A percentile compares a stretch with the other conserved stretches of the same genome.
Conservation (phyloP, 805 yeast genomes). For the Saturnispora hagleri region DNA sequence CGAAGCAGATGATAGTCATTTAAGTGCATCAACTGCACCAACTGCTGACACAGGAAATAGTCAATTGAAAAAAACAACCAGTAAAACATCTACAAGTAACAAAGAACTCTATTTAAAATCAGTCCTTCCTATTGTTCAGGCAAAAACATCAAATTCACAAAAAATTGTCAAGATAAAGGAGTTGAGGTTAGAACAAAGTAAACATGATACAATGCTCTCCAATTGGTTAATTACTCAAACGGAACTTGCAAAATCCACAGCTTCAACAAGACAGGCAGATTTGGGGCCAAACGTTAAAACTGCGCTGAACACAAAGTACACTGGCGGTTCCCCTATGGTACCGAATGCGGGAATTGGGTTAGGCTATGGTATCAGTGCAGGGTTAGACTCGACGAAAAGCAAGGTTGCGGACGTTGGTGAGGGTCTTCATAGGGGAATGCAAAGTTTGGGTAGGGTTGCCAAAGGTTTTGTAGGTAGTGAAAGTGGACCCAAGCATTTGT, state of each 20-base stretch:
- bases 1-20: neutral
- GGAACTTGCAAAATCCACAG: constrained; percentile 5
- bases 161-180: neutral
- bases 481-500: neutral
- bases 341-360: neutral
- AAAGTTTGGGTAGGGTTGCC: constrained; percentile 8
- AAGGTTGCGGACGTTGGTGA: constrained; percentile 8
- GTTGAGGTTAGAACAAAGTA: neutral
- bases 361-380: constrained; percentile 7
- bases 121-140: neutral
- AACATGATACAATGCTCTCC: constrained; percentile 1
- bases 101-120: neutral
- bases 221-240: constrained; percentile 4
- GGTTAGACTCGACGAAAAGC: constrained; percentile 4
- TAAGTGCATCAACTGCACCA: constrained; percentile 16
- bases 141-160: neutral
- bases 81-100: neutral
- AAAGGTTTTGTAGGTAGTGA: constrained; percentile 4
- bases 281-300: constrained; percentile 3
- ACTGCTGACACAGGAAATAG: constrained; percentile 16
- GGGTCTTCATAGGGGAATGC: constrained; percentile 8
- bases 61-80: neutral
- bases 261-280: neutral
- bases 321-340: neutral
- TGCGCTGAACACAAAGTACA: constrained; percentile 5